phyloP scores from a whole-genome alignment of 176 grass and related monocot species.

The Tillandsia fasciculata region DNA sequence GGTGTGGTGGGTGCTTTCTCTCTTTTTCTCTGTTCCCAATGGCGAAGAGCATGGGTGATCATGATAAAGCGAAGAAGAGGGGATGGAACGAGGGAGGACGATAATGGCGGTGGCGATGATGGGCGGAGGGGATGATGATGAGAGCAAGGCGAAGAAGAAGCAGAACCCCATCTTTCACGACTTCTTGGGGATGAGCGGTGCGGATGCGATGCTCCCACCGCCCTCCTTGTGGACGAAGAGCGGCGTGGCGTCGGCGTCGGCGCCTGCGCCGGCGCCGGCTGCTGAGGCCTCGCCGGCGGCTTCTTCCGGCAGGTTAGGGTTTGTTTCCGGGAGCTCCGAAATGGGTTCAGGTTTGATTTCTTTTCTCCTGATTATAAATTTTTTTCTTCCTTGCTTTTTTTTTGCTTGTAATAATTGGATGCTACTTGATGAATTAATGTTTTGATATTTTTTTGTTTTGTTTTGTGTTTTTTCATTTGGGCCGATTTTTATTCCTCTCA shows the following conservation, averaged over 20 bases:
- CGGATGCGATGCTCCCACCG: not conserved
- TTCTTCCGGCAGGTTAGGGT: not conserved
- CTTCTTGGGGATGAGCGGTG: not conserved
- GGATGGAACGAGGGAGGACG: not conserved
- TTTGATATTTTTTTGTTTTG: too few species aligned
- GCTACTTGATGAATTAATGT: not conserved
- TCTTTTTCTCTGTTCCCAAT: too few species aligned
- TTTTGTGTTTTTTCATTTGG: too few species aligned
- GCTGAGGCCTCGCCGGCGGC: not conserved
- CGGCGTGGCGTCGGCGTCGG: not conserved
- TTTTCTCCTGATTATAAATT: not conserved
- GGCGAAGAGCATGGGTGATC: not conserved
- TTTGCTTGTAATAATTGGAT: not conserved
- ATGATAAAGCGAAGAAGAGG: not conserved
- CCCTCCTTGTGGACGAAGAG: not conserved
- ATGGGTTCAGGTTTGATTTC: constrained; percentile 1
- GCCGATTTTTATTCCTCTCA: too few species aligned
- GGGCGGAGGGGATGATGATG: not conserved
- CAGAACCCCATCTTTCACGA: constrained; percentile 9
- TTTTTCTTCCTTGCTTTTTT: not conserved
- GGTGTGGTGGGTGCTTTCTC: not conserved
- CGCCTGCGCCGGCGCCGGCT: not conserved
- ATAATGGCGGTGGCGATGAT: constrained; percentile 8
- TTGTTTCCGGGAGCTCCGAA: constrained; percentile 4
- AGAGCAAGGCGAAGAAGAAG: not conserved